Percentiles rank a stretch among this genome's conserved stretches.
These are phyloP conservation scores for Xylaria sp. DNA, from an alignment of 2,329 filamentous ascomycete species.

Conservation along the genomic window DNA sequence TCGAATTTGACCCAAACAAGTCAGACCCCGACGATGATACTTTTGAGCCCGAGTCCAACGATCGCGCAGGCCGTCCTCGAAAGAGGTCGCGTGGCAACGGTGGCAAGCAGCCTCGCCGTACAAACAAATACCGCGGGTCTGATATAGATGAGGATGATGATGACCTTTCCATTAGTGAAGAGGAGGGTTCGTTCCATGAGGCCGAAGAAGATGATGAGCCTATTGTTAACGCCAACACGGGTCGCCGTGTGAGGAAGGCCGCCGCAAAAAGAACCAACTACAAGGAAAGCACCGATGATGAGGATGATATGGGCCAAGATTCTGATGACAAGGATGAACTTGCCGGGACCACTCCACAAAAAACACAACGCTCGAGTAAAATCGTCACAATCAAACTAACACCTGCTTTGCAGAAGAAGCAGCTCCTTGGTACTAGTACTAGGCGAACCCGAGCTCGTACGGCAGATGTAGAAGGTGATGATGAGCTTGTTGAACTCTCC, in stretches of 20 bases:
- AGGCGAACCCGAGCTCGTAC: slow-evolving; percentile 66
- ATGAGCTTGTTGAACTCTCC: slow-evolving; percentile 67
- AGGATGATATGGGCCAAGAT: slow-evolving; percentile 50
- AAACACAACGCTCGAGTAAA: slow-evolving; percentile 49
- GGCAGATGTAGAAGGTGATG: slow-evolving; percentile 64
- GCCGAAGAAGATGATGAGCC: slow-evolving; percentile 49
- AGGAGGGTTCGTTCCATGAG: slow-evolving; percentile 60
- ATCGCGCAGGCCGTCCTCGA: slow-evolving; percentile 50
- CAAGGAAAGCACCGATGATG: slow-evolving; percentile 58
- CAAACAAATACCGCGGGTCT: slow-evolving; percentile 64
- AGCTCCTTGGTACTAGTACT: slow-evolving; percentile 45
- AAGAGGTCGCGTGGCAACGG: slow-evolving; percentile 57
- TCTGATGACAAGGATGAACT: slow-evolving; percentile 55
- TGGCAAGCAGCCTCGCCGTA: slow-evolving; percentile 45
- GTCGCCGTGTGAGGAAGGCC: slow-evolving; percentile 59
- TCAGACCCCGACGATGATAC: slow-evolving; percentile 75
- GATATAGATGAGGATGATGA: slow-evolving; percentile 71
- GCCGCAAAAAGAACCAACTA: slow-evolving; percentile 59
- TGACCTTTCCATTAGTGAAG: slow-evolving; percentile 63
- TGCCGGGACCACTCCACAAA: slow-evolving; percentile 48
- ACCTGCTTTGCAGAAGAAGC: slow-evolving; percentile 44
- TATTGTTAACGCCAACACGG: slow-evolving; percentile 55
- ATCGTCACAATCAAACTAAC: slow-evolving; percentile 59
- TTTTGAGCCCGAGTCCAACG: slow-evolving; percentile 64
- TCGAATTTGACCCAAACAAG: slow-evolving; percentile 73